Conservation (phyloP, 78 protist species). For the Dictyostelium discoideum region dicty_2.7 NC_007091.3:1812001-1812500, state of each 20-base stretch:
- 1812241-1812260: constrained; percentile 89
- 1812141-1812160: constrained; percentile 76
- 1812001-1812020: not conserved
- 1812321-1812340: constrained; percentile 60
- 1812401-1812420: not conserved
- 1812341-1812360: constrained; percentile 44
- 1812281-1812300: constrained; percentile 84
- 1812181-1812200: constrained; percentile 75
- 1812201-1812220: constrained; percentile 85
- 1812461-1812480: not conserved
- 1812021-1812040: not conserved
- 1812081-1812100: constrained; percentile 75
- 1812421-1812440: not conserved
- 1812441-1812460: not conserved
- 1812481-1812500: not conserved
- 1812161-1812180: constrained; percentile 79
- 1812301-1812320: constrained; percentile 63
- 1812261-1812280: constrained; percentile 84
- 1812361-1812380: not conserved
- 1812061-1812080: constrained; percentile 63
- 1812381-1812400: not conserved
- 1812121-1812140: constrained; percentile 78
- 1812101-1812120: constrained; percentile 73
- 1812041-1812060: not conserved
- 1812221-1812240: constrained; percentile 54